A percentile compares a stretch with the other conserved stretches of the same genome.
phyloP scores from a whole-genome alignment of 1,284 basidiomycete species.

The Ustilago nuda region DNA sequence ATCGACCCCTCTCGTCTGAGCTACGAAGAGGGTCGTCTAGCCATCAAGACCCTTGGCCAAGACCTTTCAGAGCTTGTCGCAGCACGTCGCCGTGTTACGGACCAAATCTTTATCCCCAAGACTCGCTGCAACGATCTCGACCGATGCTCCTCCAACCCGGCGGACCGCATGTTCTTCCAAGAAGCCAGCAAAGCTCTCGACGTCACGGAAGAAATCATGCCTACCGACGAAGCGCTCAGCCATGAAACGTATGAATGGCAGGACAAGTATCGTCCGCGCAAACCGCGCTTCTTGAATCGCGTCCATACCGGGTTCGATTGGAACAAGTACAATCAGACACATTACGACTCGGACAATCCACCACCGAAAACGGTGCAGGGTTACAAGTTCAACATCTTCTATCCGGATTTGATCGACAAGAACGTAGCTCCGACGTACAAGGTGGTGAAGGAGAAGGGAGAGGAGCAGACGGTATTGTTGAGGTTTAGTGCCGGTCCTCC shows the following conservation, averaged over 20 bases:
- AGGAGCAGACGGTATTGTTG: slow-evolving; percentile 92
- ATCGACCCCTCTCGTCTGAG: slow-evolving; percentile 38
- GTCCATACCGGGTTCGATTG: slow-evolving; percentile 99
- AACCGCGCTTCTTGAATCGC: slow-evolving; percentile 98
- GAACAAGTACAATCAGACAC: slow-evolving; percentile 79
- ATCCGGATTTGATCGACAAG: slow-evolving; percentile 96
- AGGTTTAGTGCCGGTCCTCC: slow-evolving; percentile 97
- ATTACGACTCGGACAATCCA: slow-evolving; percentile 68
- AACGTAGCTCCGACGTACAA: slow-evolving; percentile 94
- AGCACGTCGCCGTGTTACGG: slow-evolving; percentile 50
- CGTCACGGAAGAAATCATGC: slow-evolving; percentile 93
- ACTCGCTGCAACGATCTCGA: slow-evolving; percentile 15
- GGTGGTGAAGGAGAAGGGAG: slow-evolving; percentile 81
- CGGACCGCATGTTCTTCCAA: slow-evolving; percentile 54
- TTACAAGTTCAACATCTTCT: slow-evolving; percentile 97
- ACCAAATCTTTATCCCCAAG: slow-evolving; percentile 53
- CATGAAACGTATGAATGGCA: slow-evolving; percentile 89
- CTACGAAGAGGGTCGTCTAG: slow-evolving; percentile 54
- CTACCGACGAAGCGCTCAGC: slow-evolving; percentile 82
- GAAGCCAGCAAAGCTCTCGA: slow-evolving; percentile 83
- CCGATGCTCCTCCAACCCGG: slow-evolving; percentile 11
- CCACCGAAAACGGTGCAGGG: slow-evolving; percentile 73
- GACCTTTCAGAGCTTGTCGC: slow-evolving; percentile 46
- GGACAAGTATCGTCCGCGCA: slow-evolving; percentile 98
- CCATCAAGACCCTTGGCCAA: slow-evolving; percentile 38